Evolutionary conservation across 108 stramenopile genomes (phyloP), one percentile per base, ranked within the genome.

Genomic region (Epipyxis sp.): DNA sequence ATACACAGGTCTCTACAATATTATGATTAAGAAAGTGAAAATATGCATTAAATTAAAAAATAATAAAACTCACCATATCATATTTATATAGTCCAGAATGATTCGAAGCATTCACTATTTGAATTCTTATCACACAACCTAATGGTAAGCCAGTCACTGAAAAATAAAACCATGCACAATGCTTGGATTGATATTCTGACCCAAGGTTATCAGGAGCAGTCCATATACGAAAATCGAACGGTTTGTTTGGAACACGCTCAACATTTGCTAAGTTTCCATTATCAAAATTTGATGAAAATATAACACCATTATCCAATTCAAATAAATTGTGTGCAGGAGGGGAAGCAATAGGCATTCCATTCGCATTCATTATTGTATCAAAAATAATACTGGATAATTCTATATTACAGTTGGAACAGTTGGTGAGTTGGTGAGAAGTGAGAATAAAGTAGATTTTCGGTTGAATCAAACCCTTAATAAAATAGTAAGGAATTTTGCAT

Each of bases 161-260:
- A 42, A 74, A 74, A 74, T 74, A 42, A 57, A 74, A 74, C 71
- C 71, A 74, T 27, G 71, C 50, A 74, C 71, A 74, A 42, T 74
- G 71, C 25, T 25, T 3, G 25, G 46, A 54, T 57, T 74, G 46
- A 57, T 34, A 39, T 74, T 6, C 13, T 39, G 71, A 30, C 6
- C 71, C 71, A 16, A 54, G 16, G 25, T 74, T 74, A 42, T 74
- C 71, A 27, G 44, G 44, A 10, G 71, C 71, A 10, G 71, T 54
- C 71, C 71, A 74, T 6, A 74, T 30, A 43, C 34, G 40, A 42
- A 54, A 74, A 6, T 74, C 71, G 43, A 42, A 57, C 27, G 71
- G 71, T 10, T 42, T 37, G 34, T 57, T 46, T 16, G 44, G 46
- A 74, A 57, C 3, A 27, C 50, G 40, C 34, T 74, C 71, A 3